Base-by-base conservation (phyloP, 306 rosid genomes). In the Cicer judaicum region DNA sequence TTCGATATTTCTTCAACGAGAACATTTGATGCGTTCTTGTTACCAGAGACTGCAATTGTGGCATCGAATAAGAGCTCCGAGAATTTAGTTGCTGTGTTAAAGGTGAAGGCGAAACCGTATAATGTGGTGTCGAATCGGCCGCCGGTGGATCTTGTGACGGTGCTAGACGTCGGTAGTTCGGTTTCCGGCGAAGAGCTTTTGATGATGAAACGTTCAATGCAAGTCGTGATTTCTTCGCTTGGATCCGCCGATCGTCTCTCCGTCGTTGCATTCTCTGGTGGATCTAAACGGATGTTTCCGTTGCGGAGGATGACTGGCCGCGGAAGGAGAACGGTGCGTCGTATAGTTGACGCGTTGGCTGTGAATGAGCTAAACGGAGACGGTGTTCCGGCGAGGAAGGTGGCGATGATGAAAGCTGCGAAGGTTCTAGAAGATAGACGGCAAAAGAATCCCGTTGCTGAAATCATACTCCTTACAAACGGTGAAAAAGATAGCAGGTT, bases 391-490 rank as follows among this genome's bases (percentile, higher is more conserved):
- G 82, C 84, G 2, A 81, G 81, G 12, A 78, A 81, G 72, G 96
- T 91, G 42, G 98, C 98, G 1, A 59, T 93, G 19, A 87, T 84
- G 84, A 93, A 93, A 38, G 98, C 98, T 0, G 90, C 88, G 14
- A 93, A 89, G 73, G 90, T 93, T 10, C 80, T 93, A 14, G 96
- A 91, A 50, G 98, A 93, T 75, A 92, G 98, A 19, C 92, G 97
- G 6, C 94, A 93, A 83, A 87, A 72, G 55, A 93, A 91, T 48
- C 60, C 91, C 12, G 85, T 84, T 5, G 85, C 91, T 1, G 86
- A 88, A 54, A 85, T 93, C 55, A 61, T 93, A n/a, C 85, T 91
- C 19, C 38, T 93, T 15, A 82, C 96, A 9, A 71, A 63, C 42
- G 7, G 18, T 13, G 7, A 40, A 1, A 81, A 82, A 7, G 91